Base-by-base conservation (phyloP, 1,139 yeast genomes). In the Yarrowia galli region DNA sequence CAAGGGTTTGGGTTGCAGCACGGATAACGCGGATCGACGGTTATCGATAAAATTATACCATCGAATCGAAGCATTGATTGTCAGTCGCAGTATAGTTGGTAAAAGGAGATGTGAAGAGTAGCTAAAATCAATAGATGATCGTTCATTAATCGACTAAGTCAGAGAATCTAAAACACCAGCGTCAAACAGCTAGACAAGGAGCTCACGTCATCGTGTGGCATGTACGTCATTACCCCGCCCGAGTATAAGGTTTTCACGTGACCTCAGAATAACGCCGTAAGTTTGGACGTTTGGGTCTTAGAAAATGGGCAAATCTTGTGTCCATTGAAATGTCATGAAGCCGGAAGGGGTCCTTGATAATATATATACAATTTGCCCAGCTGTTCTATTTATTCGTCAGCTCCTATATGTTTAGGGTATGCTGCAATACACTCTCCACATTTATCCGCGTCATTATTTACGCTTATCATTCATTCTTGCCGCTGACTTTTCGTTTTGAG, bases 1-100 rank as follows among this genome's bases (percentile, higher is more conserved):
- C 10, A 13, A 53, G 60, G 60, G 60, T 53, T 53, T 51, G 42
- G 58, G 58, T 12, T 5, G 16, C 9, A 35, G 36, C 42, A 22
- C 60, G 60, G 60, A 23, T 53, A 53, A 16, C 28, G 35, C 45
- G 60, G 60, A 36, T 53, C 25, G n/a, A 9, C 63, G 63, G 63
- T 25, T 56, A 54, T 42, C 38, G 64, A 43, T 25, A 32, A 42
- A n/a, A 35, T 46, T 46, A 43, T 7, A 16, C 35, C 12, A 13
- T 28, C 38, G 5, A 48, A n/a, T n/a, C 12, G 25, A 20, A 42
- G 22, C 16, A 7, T 15, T 12, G 25, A 28, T 10, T 13, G 5
- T 12, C 16, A 20, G 5, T 43, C 15, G 12, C 25, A 7, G 16
- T 10, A 10, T 10, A 10, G 3, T 22, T 23, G 18, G 38, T 3